phyloP scores from a whole-genome alignment of 345 rosid genomes.

The Brassica juncea region DNA sequence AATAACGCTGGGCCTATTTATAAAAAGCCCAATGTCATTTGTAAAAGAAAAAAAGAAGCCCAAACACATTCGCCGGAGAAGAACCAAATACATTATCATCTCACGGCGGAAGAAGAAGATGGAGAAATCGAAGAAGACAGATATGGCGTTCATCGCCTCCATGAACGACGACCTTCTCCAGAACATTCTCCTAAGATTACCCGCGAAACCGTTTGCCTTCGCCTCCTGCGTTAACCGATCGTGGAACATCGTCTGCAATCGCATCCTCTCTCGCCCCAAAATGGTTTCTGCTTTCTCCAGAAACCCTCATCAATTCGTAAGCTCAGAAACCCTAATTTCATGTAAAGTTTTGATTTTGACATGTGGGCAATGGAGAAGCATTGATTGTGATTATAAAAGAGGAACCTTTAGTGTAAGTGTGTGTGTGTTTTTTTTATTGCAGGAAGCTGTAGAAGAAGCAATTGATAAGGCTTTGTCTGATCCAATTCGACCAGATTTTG shows the following conservation, averaged over 20 bases:
- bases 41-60: neutral
- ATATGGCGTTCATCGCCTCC: constrained; percentile 16
- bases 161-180: constrained; percentile 34
- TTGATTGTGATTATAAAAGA: neutral
- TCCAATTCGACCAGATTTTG: constrained; percentile 70
- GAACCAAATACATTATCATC: neutral
- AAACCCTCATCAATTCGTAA: constrained; percentile 22
- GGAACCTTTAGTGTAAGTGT: neutral
- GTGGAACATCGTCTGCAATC: constrained; percentile 35
- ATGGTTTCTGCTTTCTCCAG: constrained; percentile 33
- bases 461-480: constrained; percentile 59
- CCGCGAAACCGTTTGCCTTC: constrained; percentile 39
- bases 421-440: neutral
- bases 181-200: constrained; percentile 33
- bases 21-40: neutral
- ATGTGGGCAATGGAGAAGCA: neutral
- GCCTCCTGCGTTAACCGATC: constrained; percentile 40
- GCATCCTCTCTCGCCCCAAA: constrained; percentile 35
- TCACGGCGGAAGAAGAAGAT: constrained; percentile 21
- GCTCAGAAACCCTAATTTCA: constrained; percentile 5
- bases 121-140: constrained; percentile 31
- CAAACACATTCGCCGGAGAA: constrained; percentile 13
- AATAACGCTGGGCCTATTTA: neutral
- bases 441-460: constrained; percentile 64
- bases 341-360: neutral